Evolutionary conservation across 192 early-diverging fungal genomes (phyloP).

Genomic region (Cetraspora pellucida): DNA sequence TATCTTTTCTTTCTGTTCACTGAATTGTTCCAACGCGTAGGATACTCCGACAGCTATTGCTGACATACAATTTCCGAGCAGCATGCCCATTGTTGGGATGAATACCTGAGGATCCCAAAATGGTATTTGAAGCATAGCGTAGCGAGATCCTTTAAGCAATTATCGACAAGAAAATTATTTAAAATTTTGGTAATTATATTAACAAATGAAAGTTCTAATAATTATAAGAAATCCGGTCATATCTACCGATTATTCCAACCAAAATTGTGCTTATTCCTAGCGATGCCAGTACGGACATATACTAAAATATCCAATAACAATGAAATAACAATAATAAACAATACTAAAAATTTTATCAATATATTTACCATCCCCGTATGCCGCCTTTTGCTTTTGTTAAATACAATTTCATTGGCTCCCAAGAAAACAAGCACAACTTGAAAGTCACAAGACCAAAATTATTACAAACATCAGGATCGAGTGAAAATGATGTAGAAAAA

Average conservation of each 20-base stretch:
- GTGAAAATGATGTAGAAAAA: not conserved
- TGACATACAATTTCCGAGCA: slow-evolving; percentile 80
- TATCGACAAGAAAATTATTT: not conserved
- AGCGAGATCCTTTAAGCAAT: slow-evolving; percentile 50
- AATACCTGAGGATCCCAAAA: slow-evolving; percentile 75
- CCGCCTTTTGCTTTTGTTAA: slow-evolving; percentile 68
- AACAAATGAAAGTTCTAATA: not conserved
- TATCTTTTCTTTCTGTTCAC: slow-evolving; percentile 52
- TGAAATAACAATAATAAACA: slow-evolving; percentile 14
- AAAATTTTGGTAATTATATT: not conserved
- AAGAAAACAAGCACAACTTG: slow-evolving; percentile 60
- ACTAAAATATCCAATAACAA: slow-evolving; percentile 41
- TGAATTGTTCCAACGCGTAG: slow-evolving; percentile 60
- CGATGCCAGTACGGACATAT: slow-evolving; percentile 50
- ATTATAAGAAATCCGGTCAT: not conserved
- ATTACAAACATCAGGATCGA: not conserved
- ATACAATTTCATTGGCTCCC: slow-evolving; percentile 69
- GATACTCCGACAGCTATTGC: slow-evolving; percentile 69
- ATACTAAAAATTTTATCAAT: slow-evolving; percentile 20
- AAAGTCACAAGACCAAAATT: not conserved
- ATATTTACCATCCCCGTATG: slow-evolving; percentile 73
- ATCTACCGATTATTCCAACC: slow-evolving; percentile 56
- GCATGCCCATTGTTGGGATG: slow-evolving; percentile 89
- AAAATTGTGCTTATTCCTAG: slow-evolving; percentile 55
- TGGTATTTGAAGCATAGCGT: slow-evolving; percentile 70